Conservation (phyloP, 1,284 basidiomycete species). For the Abortiporus biennis region DNA sequence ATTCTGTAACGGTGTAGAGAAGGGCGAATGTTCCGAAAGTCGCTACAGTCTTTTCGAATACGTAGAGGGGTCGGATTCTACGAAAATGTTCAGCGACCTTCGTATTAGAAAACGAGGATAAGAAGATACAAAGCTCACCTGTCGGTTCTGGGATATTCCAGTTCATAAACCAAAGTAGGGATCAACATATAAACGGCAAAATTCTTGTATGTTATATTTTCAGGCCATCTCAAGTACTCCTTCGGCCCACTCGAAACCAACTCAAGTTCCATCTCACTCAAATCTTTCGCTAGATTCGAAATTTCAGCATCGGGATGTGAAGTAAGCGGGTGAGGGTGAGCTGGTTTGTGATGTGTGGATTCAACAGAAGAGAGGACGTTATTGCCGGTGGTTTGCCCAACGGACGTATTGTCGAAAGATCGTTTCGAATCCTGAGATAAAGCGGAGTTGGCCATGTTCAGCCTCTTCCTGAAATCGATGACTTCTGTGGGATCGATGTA, state of each 20-base stretch:
- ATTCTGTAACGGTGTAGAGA: slow-evolving; percentile 88
- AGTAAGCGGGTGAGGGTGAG: slow-evolving; percentile 51
- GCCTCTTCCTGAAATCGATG: slow-evolving; percentile 46
- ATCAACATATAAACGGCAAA: slow-evolving; percentile 88
- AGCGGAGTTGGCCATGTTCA: slow-evolving; percentile 23
- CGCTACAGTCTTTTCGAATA: slow-evolving; percentile 93
- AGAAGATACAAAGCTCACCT: slow-evolving; percentile 37
- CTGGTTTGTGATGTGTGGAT: background rate
- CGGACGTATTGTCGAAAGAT: background rate
- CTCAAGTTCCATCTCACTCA: slow-evolving; percentile 74
- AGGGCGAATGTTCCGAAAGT: slow-evolving; percentile 95
- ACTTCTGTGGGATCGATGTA: slow-evolving; percentile 52
- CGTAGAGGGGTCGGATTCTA: slow-evolving; percentile 85
- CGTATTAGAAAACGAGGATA: slow-evolving; percentile 1
- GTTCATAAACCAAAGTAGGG: slow-evolving; percentile 92
- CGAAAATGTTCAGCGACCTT: background rate
- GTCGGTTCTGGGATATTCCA: slow-evolving; percentile 91
- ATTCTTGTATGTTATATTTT: slow-evolving; percentile 80
- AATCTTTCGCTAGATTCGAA: slow-evolving; percentile 68
- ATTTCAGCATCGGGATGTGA: slow-evolving; percentile 72
- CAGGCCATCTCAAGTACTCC: slow-evolving; percentile 72
- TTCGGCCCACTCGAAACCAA: slow-evolving; percentile 68
- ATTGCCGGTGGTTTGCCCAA: background rate
- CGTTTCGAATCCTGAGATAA: slow-evolving; percentile 1
- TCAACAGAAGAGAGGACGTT: background rate